phyloP scores from a whole-genome alignment of 1,284 basidiomycete genomes.

The Peniophora sp. region DNA sequence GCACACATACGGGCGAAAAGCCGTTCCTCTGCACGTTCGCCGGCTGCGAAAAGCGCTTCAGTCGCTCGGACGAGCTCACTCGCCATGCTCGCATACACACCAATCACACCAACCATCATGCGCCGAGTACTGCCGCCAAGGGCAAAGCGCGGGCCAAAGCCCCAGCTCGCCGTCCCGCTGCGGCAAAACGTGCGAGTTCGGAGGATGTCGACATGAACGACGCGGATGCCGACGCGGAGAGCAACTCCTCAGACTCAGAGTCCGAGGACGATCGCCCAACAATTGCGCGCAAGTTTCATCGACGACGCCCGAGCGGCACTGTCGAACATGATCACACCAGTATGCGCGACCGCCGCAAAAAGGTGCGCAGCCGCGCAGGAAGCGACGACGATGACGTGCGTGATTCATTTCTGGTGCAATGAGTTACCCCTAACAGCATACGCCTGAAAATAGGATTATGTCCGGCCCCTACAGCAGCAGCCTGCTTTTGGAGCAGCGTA shows the following conservation, averaged over 20 bases:
- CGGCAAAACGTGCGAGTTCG: constrained; percentile 18
- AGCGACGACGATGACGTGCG: constrained; percentile 68
- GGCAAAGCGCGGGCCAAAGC: no score
- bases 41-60: constrained; percentile 97
- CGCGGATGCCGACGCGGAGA: constrained; percentile 25
- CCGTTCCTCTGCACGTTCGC: constrained; percentile 91
- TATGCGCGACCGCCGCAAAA: constrained; percentile 32
- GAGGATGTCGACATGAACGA: constrained; percentile 24
- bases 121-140: constrained; percentile 4
- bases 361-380: constrained; percentile 68
- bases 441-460: no score
- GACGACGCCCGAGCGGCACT: constrained; percentile 5
- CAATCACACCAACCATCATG: constrained; percentile 34
- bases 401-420: constrained; percentile 2
- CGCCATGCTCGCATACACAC: constrained; percentile 92
- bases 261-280: constrained; percentile 7
- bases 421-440: no score
- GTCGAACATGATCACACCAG: constrained; percentile 11
- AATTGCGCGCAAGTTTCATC: constrained; percentile 4
- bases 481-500: no score
- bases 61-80: constrained; percentile 94
- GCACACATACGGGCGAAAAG: constrained; percentile 97
- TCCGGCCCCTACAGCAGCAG: no score
- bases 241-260: constrained; percentile 2
- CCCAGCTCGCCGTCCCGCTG: not conserved